Percentiles rank a stretch among this genome's conserved stretches.
These are phyloP conservation scores for Phytophthora tubulina DNA, from an alignment of 352 stramenopile genomes.

Conservation along the genomic window DNA sequence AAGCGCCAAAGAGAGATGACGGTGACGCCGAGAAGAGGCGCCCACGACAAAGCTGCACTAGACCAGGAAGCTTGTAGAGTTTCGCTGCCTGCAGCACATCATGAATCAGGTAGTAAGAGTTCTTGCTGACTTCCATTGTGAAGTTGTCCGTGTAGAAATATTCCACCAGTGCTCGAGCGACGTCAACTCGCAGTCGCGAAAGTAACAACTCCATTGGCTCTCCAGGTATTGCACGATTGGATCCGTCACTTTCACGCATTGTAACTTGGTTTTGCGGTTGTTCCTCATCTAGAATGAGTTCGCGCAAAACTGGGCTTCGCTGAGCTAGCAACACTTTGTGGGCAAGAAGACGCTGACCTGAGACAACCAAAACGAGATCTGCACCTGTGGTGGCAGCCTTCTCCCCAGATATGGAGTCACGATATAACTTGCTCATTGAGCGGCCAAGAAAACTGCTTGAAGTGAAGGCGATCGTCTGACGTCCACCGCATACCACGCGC, in stretches of 20 bases:
- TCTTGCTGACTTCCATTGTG: slow-evolving; percentile 48
- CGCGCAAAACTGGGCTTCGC: slow-evolving; percentile 58
- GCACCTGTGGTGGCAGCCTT: slow-evolving; percentile 8
- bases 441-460: slow-evolving; percentile 61
- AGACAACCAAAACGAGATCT: slow-evolving; percentile 65
- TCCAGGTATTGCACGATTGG: not conserved
- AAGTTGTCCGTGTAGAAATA: slow-evolving; percentile 83
- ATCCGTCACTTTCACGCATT: not conserved
- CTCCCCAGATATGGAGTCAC: slow-evolving; percentile 18
- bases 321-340: slow-evolving; percentile 74
- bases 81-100: slow-evolving; percentile 67
- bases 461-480: slow-evolving; percentile 54
- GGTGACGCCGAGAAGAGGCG: slow-evolving; percentile 38
- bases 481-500: slow-evolving; percentile 61
- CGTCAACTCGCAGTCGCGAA: slow-evolving; percentile 57
- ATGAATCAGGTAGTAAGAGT: slow-evolving; percentile 57
- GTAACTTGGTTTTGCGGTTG: slow-evolving; percentile 16
- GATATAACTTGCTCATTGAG: slow-evolving; percentile 51
- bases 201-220: slow-evolving; percentile 59
- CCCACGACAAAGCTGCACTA: slow-evolving; percentile 54
- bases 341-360: slow-evolving; percentile 46
- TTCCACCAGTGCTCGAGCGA: slow-evolving; percentile 65
- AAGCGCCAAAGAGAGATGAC: slow-evolving; percentile 13
- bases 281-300: slow-evolving; percentile 66
- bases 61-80: slow-evolving; percentile 49